Evolutionary conservation across 768 basidiomycete genomes (phyloP).

Genomic region (Rhodotorula babjevae): DNA sequence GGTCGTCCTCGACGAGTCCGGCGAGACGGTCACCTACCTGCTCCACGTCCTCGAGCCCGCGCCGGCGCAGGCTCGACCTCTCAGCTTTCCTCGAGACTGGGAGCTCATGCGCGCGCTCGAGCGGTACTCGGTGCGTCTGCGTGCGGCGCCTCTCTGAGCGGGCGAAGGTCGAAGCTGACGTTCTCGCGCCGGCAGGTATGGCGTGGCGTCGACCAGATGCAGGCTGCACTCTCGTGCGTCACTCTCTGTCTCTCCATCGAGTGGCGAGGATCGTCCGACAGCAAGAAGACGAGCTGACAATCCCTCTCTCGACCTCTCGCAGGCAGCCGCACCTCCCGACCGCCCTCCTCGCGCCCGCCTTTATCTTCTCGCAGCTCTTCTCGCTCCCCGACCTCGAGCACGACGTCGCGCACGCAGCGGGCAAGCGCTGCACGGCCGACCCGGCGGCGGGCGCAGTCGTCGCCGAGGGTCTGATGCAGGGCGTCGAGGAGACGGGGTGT

Average conservation of each 20-base stretch:
- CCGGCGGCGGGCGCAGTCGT: neutral
- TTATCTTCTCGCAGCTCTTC: constrained; percentile 14
- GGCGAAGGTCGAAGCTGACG: too few species aligned
- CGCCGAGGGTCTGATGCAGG: neutral
- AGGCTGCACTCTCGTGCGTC: neutral
- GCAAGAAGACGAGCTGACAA: too few species aligned
- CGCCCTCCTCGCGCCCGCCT: constrained; percentile 4
- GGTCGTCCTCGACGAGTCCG: neutral
- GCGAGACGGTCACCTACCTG: neutral
- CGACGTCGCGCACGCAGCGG: neutral
- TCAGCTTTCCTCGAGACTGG: constrained; percentile 1
- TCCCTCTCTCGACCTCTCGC: too few species aligned
- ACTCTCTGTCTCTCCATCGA: too few species aligned
- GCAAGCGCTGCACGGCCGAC: neutral
- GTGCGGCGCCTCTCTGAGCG: too few species aligned
- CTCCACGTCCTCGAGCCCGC: neutral
- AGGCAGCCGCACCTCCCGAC: neutral
- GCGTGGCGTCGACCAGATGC: neutral
- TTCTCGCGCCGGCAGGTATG: neutral
- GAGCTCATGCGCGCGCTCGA: constrained; percentile 3
- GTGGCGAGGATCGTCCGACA: too few species aligned
- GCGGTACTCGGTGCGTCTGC: neutral
- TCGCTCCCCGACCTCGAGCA: neutral
- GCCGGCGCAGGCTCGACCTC: neutral
- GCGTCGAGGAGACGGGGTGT: neutral